A percentile compares a stretch with the other conserved stretches of the same genome.
Conservation (phyloP, 2,329 filamentous ascomycete genomes). For the Clarireedia paspali region DNA sequence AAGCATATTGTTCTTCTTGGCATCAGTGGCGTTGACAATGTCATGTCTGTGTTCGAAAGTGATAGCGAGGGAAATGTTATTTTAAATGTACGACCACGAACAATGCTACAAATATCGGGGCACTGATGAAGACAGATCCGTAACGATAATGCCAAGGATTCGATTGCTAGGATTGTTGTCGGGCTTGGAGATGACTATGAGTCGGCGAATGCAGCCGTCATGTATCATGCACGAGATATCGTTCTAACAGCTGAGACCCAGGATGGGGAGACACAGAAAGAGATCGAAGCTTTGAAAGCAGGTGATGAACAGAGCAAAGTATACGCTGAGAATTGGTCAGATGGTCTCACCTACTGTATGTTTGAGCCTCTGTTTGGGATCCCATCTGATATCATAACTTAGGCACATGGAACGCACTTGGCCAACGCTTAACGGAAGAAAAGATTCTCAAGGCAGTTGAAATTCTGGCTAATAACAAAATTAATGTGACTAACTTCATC, state of each 20-base stretch:
- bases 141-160: conserved; percentile 56
- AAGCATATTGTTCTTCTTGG: conserved; percentile 71
- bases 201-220: conserved; percentile 66
- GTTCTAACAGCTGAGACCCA: conserved; percentile 40
- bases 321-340: conserved; percentile 85
- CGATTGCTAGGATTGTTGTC: conserved; percentile 56
- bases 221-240: conserved; percentile 77
- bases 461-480: conserved; percentile 58
- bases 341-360: conserved; percentile 78
- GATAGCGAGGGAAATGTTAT: conserved; percentile 57
- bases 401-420: conserved; percentile 90
- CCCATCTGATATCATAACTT: neutral
- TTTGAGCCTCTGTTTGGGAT: neutral
- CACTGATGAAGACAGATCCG: conserved; percentile 37
- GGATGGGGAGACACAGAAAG: conserved; percentile 36
- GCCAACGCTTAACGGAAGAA: conserved; percentile 71
- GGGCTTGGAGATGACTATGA: conserved; percentile 68
- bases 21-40: conserved; percentile 64
- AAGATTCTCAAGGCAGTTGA: conserved; percentile 73
- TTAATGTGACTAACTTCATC: conserved; percentile 78
- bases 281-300: conserved; percentile 39
- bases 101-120: conserved; percentile 13
- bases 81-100: conserved; percentile 46
- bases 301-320: conserved; percentile 39
- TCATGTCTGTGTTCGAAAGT: conserved; percentile 62